Evolutionary conservation across 2,329 filamentous ascomycete genomes (phyloP).

Genomic region (Aspergillus jensenii): DNA sequence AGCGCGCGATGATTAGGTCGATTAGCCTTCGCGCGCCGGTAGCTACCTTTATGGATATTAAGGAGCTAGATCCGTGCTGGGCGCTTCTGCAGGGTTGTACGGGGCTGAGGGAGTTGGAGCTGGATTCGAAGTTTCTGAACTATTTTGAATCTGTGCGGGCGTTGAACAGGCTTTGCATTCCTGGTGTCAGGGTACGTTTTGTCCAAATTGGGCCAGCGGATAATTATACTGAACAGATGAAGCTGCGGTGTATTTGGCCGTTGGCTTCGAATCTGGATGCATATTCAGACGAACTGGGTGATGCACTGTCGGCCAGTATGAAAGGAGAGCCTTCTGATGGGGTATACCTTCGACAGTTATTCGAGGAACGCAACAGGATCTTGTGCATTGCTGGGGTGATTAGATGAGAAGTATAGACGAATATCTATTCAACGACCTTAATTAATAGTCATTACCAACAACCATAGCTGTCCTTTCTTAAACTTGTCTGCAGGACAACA

Average conservation of each 20-base stretch:
- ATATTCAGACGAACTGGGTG: not conserved
- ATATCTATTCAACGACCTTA: not conserved
- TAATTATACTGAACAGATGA: not conserved
- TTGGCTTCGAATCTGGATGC: not conserved
- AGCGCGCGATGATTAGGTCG: not conserved
- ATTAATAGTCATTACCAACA: too few relatives aligned
- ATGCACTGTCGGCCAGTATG: not conserved
- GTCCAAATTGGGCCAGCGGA: not conserved
- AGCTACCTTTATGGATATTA: not conserved
- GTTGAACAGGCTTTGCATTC: not conserved
- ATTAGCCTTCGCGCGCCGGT: not conserved
- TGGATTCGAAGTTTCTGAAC: not conserved
- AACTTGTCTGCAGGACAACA: not conserved
- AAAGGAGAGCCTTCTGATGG: not conserved
- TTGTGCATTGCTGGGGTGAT: not conserved
- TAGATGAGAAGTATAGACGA: not conserved
- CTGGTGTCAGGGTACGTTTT: not conserved
- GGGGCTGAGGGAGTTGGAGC: not conserved
- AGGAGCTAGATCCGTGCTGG: not conserved
- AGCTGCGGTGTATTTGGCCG: not conserved
- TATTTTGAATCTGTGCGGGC: not conserved
- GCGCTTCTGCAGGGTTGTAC: not conserved
- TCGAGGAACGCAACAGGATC: not conserved
- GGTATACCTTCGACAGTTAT: not conserved
- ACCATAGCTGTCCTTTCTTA: not conserved